Evolutionary conservation across 2,329 filamentous ascomycete species (phyloP).

Genomic region (Xylaria sp.): DNA sequence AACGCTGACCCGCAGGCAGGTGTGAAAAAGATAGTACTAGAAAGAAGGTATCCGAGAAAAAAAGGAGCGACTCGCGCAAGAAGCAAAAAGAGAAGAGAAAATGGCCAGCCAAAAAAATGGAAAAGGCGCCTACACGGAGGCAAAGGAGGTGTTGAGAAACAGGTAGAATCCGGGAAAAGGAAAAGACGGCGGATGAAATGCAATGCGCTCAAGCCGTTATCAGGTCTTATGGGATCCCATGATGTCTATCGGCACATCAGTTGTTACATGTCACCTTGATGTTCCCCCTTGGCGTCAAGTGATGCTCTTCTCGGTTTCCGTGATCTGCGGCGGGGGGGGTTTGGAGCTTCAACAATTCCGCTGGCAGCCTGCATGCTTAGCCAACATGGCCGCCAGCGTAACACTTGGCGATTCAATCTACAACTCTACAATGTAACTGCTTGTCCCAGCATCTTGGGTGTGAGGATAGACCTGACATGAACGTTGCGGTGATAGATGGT

Average conservation of each 20-base stretch:
- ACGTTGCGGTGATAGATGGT: too few relatives aligned
- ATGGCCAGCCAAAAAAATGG: slow-evolving; percentile 19
- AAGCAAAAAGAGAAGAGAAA: slow-evolving; percentile 25
- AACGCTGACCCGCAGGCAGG: slow-evolving; percentile 30
- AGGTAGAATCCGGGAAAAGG: slow-evolving; percentile 18
- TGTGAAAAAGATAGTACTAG: slow-evolving; percentile 12
- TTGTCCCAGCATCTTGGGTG: background rate
- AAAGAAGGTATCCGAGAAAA: slow-evolving; percentile 1
- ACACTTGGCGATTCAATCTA: background rate
- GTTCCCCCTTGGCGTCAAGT: background rate
- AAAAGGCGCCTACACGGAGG: slow-evolving; percentile 14
- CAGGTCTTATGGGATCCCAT: slow-evolving; percentile 28
- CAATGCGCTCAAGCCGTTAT: slow-evolving; percentile 17
- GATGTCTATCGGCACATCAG: slow-evolving; percentile 25
- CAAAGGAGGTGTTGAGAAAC: slow-evolving; percentile 7
- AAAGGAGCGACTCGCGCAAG: slow-evolving; percentile 24
- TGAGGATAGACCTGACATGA: too few relatives aligned
- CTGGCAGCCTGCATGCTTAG: slow-evolving; percentile 1
- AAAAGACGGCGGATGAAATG: slow-evolving; percentile 9
- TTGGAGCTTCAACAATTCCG: slow-evolving; percentile 15
- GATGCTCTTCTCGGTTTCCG: slow-evolving; percentile 11
- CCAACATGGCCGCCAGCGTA: background rate
- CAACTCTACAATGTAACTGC: background rate
- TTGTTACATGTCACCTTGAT: background rate
- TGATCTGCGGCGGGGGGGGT: slow-evolving; percentile 22